phyloP scores from a whole-genome alignment of 1,139 yeast species.

The Geotrichum restrictum region DNA sequence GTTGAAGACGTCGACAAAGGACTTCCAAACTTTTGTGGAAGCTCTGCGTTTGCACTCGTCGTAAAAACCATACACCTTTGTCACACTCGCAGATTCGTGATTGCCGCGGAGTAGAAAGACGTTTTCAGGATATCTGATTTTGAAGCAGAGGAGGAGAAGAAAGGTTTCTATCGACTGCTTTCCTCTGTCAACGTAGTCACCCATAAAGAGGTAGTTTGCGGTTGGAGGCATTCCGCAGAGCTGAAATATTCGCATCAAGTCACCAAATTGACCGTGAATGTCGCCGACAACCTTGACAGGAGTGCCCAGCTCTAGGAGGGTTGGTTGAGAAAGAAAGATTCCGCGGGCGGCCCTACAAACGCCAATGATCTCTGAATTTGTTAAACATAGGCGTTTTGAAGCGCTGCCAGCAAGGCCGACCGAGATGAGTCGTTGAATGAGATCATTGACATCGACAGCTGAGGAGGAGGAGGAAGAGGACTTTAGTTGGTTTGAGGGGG shows the following conservation, averaged over 20 bases:
- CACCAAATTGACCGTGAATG: constrained; percentile 96
- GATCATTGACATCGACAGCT: constrained; percentile 24
- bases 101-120: constrained; percentile 89
- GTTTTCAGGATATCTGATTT: constrained; percentile 95
- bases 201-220: constrained; percentile 88
- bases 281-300: constrained; percentile 98
- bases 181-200: constrained; percentile 98
- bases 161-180: constrained; percentile 94
- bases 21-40: constrained; percentile 95
- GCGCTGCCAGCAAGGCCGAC: constrained; percentile 22
- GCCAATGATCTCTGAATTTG: constrained; percentile 55
- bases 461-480: constrained; percentile 13
- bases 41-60: constrained; percentile 96
- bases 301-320: constrained; percentile 80
- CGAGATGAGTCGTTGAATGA: constrained; percentile 28
- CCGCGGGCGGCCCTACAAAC: constrained; percentile 85
- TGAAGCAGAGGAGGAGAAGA: constrained; percentile 86
- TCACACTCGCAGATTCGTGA: constrained; percentile 96
- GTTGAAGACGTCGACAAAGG: constrained; percentile 96
- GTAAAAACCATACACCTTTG: constrained; percentile 93
- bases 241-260: constrained; percentile 87
- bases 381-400: constrained; percentile 34
- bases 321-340: constrained; percentile 82
- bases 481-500: constrained; percentile 4
- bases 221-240: constrained; percentile 99